Conservation (phyloP, 768 basidiomycete genomes). For the Suillus alpinus region DNA sequence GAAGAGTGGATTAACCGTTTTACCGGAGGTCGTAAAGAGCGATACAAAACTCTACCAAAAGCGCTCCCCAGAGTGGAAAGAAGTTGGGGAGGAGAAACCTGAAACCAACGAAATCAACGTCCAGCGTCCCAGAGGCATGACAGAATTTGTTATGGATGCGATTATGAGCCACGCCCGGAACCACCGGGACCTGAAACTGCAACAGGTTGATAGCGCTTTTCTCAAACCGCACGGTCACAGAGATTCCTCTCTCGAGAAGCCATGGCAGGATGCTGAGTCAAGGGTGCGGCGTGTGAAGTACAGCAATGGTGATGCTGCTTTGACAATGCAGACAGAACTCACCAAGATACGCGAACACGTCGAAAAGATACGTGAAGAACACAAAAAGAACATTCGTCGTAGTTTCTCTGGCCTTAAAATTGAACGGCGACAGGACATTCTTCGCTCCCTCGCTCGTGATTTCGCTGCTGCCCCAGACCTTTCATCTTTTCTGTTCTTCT, state of each 20-base stretch:
- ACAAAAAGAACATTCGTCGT: constrained; percentile 22
- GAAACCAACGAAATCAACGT: constrained; percentile 8
- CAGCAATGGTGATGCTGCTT: constrained; percentile 13
- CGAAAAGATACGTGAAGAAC: constrained; percentile 23
- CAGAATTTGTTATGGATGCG: constrained; percentile 30
- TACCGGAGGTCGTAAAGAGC: constrained; percentile 23
- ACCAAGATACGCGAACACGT: constrained; percentile 41
- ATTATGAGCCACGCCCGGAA: constrained; percentile 12
- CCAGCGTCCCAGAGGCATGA: constrained; percentile 9
- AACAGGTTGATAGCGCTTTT: constrained; percentile 1
- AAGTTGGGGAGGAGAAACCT: background rate
- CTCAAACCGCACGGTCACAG: background rate
- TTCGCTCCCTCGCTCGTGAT: constrained; percentile 41
- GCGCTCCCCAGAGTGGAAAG: constrained; percentile 28
- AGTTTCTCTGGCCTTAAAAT: constrained; percentile 41
- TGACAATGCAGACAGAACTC: constrained; percentile 33
- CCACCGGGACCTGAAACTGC: constrained; percentile 6
- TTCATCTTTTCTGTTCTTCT: constrained; percentile 26
- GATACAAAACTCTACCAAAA: constrained; percentile 28
- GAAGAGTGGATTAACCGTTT: constrained; percentile 56
- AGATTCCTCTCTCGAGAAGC: constrained; percentile 25
- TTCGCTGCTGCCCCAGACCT: constrained; percentile 35
- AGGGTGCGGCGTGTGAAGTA: constrained; percentile 17
- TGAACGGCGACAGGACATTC: constrained; percentile 44
- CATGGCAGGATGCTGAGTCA: constrained; percentile 35